Evolutionary conservation across 345 rosid species (phyloP), one percentile per base, ranked within the genome.

Genomic region (Pistacia atlantica): DNA sequence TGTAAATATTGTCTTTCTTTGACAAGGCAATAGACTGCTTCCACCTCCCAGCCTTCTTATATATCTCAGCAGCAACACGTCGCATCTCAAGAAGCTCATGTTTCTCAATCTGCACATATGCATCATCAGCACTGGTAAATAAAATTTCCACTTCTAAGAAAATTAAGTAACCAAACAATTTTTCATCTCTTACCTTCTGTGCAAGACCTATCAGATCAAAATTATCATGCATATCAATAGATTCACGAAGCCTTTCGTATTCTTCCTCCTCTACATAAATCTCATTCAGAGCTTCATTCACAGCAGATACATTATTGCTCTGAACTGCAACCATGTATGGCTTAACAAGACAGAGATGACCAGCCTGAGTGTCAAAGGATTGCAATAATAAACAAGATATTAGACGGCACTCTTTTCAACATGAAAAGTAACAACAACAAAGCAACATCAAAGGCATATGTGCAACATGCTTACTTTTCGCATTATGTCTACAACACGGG

Each of bases 31-130:
- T 96, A 3, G 99, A 96, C 78, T 87, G 95, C 97, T 93, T 96
- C 99, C 99, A 96, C 84, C 97, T 87, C 65, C 98, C 97, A 1
- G 99, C 99, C 84, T 96, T 96, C 78, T 96, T 96, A 86, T 96
- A 96, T 52, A 96, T 93, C 75, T 96, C 93, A 61, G 99, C 98
- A 78, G 98, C 98, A 76, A 95, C 99, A 5, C 31, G 63, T 11
- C 63, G 22, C 63, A 59, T 59, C 31, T 59, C 63, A 2, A 59
- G 31, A 2, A 59, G 63, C 63, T 9, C 63, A n/a, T 59, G 63
- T 59, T 59, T 59, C 63, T 59, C 63, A 59, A 59, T 59, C 28
- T 20, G 33, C 8, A 0, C 31, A 59, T 16, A 57, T 5, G 20
- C 18, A 57, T 18, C 8, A 57, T 57, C 20, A 57, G 61, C 61